Conservation (phyloP, 768 basidiomycete species). For the Lactarius quietus region DNA sequence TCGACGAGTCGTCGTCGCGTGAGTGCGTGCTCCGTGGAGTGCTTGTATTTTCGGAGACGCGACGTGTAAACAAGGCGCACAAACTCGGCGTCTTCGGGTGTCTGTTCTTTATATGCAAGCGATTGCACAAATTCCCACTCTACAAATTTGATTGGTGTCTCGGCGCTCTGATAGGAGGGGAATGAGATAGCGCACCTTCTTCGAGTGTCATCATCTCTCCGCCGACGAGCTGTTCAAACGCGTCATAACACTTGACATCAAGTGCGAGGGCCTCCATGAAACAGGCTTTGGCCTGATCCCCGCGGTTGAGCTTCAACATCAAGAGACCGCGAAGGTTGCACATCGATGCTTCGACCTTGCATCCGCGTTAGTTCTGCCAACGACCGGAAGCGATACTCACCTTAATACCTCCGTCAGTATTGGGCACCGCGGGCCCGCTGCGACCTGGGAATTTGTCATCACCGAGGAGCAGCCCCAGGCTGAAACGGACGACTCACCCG, state of each 20-base stretch:
- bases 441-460: conserved; percentile 37
- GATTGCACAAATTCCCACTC: conserved; percentile 96
- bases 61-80: conserved; percentile 90
- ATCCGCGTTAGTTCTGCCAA: neutral
- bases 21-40: conserved; percentile 74
- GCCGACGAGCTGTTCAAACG: conserved; percentile 84
- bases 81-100: conserved; percentile 85
- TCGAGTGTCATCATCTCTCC: conserved; percentile 96
- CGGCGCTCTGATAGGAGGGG: neutral
- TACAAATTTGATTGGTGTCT: conserved; percentile 32
- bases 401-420: conserved; percentile 92
- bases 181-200: conserved; percentile 61
- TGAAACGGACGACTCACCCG: conserved; percentile 41
- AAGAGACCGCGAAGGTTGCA: conserved; percentile 90
- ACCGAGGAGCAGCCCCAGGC: conserved; percentile 18
- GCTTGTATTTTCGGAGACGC: conserved; percentile 87
- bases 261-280: conserved; percentile 94
- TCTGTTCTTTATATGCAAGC: conserved; percentile 78
- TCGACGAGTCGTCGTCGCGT: conserved; percentile 77
- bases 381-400: conserved; percentile 37
- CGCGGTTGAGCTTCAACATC: conserved; percentile 90
- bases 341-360: conserved; percentile 93
- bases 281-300: conserved; percentile 87
- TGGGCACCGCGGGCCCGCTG: conserved; percentile 70
- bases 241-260: conserved; percentile 97